Evolutionary conservation across 352 stramenopile genomes (phyloP), one percentile per base, ranked within the genome.

Genomic region (Phytophthora pluvialis): DNA sequence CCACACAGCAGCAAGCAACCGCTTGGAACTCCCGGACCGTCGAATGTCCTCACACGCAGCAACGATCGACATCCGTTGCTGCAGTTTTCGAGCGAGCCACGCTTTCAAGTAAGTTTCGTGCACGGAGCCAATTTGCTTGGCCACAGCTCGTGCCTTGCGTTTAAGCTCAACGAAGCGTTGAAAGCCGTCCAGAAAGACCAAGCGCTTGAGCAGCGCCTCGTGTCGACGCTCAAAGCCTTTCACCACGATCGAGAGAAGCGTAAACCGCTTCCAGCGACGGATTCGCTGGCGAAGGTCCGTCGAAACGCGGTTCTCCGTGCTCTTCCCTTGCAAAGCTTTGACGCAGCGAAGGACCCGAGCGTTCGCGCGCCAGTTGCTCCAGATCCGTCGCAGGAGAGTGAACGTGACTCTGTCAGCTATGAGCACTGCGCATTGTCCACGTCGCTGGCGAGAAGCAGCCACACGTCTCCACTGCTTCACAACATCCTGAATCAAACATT

Each of bases 41-140:
- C 40, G 63, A 45, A 79, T 57, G 7, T 57, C 38, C 55, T 84
- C 73, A 46, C 51, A 71, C n/a, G 42, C 45, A n/a, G 46, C 35
- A n/a, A 81, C 54, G 2, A 32, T 29, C 5, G 26, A 43, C 56
- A 80, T 72, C 2, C 73, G 62, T 0, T 56, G 32, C 1, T 70
- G 54, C 4, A 76, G 9, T 25, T 73, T 48, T 8, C 36, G 45
- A 1, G 46, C 45, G 13, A 81, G 57, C 70, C 73, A 78, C 16
- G 69, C 59, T 6, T 55, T 67, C n/a, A 78, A 44, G 12, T 64
- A 81, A 0, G 53, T 12, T 4, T 59, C n/a, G 45, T 81, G 75
- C 0, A 72, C 31, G 4, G 40, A 38, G 21, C 43, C 9, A 3
- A 84, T 67, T 16, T 62, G 57, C 4, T 42, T 46, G 6, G 35